Conservation (phyloP, 1,139 yeast genomes). For the Geotrichum australiense region DNA sequence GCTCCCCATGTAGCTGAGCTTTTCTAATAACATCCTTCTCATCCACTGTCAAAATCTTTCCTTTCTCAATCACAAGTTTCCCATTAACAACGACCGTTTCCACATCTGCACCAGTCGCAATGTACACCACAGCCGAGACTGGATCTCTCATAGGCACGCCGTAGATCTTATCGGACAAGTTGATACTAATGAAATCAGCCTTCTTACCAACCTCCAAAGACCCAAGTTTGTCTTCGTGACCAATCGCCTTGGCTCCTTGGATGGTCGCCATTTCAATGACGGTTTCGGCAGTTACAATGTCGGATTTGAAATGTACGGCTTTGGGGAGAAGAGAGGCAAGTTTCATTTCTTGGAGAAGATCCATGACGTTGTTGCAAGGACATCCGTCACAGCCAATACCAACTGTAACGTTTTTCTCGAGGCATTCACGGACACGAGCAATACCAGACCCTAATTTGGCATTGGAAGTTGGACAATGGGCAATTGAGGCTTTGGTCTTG, state of each 20-base stretch:
- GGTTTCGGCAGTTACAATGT: conserved; percentile 28
- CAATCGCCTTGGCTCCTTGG: conserved; percentile 23
- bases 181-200: conserved; percentile 26
- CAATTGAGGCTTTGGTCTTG: conserved; percentile 27
- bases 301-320: conserved; percentile 26
- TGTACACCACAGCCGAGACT: conserved; percentile 26
- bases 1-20: conserved; percentile 23
- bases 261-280: conserved; percentile 28
- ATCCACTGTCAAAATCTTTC: conserved; percentile 24
- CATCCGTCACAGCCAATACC: conserved; percentile 31
- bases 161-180: conserved; percentile 24
- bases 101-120: conserved; percentile 27
- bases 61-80: conserved; percentile 21
- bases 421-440: conserved; percentile 27
- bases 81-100: conserved; percentile 26
- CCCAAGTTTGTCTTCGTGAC: conserved; percentile 21
- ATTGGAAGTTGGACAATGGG: conserved; percentile 33
- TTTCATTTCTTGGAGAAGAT: conserved; percentile 28
- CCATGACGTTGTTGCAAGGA: conserved; percentile 29
- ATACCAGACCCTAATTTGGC: conserved; percentile 31
- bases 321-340: conserved; percentile 30
- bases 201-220: conserved; percentile 29
- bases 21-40: conserved; percentile 25
- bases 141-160: conserved; percentile 20
- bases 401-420: conserved; percentile 26